phyloP scores from a whole-genome alignment of 345 rosid species.

The Salix koriyanagi region DNA sequence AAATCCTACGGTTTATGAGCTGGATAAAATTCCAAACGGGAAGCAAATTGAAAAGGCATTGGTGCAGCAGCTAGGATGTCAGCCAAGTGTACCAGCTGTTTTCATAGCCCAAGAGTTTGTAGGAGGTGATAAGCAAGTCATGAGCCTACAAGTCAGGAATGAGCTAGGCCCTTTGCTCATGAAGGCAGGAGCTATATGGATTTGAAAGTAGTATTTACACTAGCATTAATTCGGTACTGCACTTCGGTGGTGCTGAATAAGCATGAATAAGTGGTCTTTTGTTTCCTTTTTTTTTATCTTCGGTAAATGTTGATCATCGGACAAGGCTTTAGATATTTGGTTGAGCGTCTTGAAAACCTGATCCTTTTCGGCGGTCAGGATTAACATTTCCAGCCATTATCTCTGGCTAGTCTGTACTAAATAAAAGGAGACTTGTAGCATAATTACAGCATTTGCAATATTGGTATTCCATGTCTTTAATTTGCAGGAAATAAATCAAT shows the following conservation, averaged over 20 bases:
- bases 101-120: constrained; percentile 70
- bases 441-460: not conserved
- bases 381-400: not conserved
- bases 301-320: not conserved
- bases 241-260: not conserved
- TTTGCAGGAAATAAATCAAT: not conserved
- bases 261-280: not conserved
- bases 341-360: not conserved
- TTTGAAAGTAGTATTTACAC: constrained; percentile 26
- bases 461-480: not conserved
- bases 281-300: no score
- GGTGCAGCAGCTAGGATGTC: constrained; percentile 54
- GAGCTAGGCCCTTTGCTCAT: constrained; percentile 58
- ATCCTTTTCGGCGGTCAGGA: not conserved
- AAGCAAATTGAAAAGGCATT: constrained; percentile 54
- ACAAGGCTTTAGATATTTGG: not conserved
- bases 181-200: constrained; percentile 81
- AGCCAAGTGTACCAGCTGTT: constrained; percentile 64
- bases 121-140: constrained; percentile 74
- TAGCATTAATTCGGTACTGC: not conserved
- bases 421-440: not conserved
- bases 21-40: constrained; percentile 56
- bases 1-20: constrained; percentile 63
- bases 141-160: constrained; percentile 65
- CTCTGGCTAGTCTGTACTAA: not conserved